A percentile compares a stretch with the other conserved stretches of the same genome.
Conservation (phyloP, 2,329 filamentous ascomycete species). For the Truncatella angustata region DNA sequence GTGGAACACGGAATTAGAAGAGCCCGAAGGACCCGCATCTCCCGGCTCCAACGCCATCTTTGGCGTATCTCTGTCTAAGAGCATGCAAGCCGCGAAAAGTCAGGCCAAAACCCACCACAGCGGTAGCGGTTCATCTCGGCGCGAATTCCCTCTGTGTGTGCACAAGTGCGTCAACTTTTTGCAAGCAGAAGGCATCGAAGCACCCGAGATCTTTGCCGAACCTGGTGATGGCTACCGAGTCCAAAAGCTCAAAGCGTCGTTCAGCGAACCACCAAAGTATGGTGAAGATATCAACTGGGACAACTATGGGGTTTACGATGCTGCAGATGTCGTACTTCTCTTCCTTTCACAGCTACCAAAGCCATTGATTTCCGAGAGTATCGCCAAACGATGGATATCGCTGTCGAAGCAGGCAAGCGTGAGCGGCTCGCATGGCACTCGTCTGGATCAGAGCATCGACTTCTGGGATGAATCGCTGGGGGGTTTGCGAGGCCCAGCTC, state of each 20-base stretch:
- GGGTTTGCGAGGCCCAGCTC: constrained; percentile 34
- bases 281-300: constrained; percentile 37
- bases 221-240: constrained; percentile 32
- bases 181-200: constrained; percentile 30
- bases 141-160: constrained; percentile 41
- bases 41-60: constrained; percentile 32
- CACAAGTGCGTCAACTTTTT: constrained; percentile 38
- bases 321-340: constrained; percentile 37
- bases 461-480: constrained; percentile 46
- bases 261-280: constrained; percentile 33
- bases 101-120: constrained; percentile 37
- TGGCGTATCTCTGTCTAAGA: constrained; percentile 37
- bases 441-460: constrained; percentile 41
- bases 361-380: constrained; percentile 36
- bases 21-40: constrained; percentile 18
- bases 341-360: constrained; percentile 38
- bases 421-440: constrained; percentile 29
- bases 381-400: constrained; percentile 38
- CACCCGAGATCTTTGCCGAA: constrained; percentile 37
- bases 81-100: constrained; percentile 37
- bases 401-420: constrained; percentile 38
- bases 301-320: constrained; percentile 37
- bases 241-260: constrained; percentile 33
- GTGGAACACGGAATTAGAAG: constrained; percentile 27
- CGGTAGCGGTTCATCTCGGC: constrained; percentile 31